These are phyloP conservation scores for Somion occarium DNA, from an alignment of 1,284 basidiomycete species.

Conservation along the genomic window DNA sequence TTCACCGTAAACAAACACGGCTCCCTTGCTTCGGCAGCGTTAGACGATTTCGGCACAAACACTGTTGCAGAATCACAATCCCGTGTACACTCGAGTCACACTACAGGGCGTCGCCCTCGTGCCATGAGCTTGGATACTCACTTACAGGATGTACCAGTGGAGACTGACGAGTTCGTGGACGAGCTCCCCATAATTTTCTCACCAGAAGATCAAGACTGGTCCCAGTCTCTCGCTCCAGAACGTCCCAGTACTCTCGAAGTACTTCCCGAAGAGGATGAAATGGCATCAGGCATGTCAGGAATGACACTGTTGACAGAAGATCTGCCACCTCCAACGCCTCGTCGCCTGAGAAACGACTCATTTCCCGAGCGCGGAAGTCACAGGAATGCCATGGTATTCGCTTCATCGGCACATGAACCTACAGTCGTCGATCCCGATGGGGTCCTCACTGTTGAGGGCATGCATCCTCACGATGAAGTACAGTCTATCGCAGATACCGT, in stretches of 20 bases:
- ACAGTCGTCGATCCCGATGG: conserved; percentile 1
- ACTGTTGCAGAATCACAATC: too few relatives aligned
- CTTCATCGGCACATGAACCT: conserved; percentile 8
- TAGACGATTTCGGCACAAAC: neutral
- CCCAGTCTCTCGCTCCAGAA: neutral
- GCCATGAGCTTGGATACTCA: neutral
- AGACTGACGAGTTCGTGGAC: neutral
- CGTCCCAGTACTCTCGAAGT: conserved; percentile 5
- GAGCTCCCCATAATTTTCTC: neutral
- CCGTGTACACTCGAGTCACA: neutral
- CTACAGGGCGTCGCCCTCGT: too few relatives aligned
- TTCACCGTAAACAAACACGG: neutral
- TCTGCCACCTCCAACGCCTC: conserved; percentile 8
- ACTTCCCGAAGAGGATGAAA: conserved; percentile 15
- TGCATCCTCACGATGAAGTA: neutral
- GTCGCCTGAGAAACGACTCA: conserved; percentile 15
- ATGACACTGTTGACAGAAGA: conserved; percentile 4
- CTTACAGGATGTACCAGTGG: neutral
- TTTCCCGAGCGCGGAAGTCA: conserved; percentile 11
- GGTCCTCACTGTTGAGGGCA: neutral
- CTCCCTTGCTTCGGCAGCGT: neutral
- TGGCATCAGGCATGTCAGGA: conserved; percentile 2
- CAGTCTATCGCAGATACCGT: neutral
- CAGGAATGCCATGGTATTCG: conserved; percentile 16
- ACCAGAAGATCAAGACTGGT: neutral